Base-by-base conservation (phyloP, 495 filamentous ascomycete species). In the Penicillium bialowiezense region DNA sequence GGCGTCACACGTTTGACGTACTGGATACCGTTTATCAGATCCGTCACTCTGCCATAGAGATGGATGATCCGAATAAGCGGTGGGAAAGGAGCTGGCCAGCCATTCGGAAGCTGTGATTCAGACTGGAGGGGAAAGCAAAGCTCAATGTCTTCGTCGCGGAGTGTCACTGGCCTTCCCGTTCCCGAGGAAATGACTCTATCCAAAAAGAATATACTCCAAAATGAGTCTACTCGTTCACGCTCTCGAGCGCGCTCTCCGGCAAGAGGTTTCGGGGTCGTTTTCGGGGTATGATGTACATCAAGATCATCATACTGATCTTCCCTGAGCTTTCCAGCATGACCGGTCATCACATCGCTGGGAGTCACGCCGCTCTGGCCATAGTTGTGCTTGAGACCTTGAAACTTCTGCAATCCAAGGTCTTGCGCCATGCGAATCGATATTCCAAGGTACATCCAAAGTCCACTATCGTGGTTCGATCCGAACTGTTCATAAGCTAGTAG, bases 371-470 rank as follows among this genome's bases (percentile, higher is more conserved):
- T 68, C 15, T 63, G 75, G 3, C 86, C 86, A 48, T 75, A 75
- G 51, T 83, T 82, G 53, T 86, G 83, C 58, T 81, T 85, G 45
- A 87, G 75, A 0, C 89, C 89, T 51, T 88, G 86, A 23, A 83
- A 66, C 40, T 89, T 91, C 51, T 89, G 87, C 55, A 95, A 74
- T 3, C 89, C 89, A 4, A 95, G 74, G 61, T 95, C 89, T 45
- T 91, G 81, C 0, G 87, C 87, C 87, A 95, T 90, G 20, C 89
- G 79, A 54, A 95, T 92, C 0, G 88, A 84, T 48, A 89, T 83
- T 1, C 89, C 89, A 13, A 92, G 70, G 54, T 91, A 91, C 88
- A 91, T 92, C 89, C 89, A 95, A 14, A 95, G 70, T 2, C 88
- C 88, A 63, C 89, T 92, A 59, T 92, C 89, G 51, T 87, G 86